Evolutionary conservation across 768 basidiomycete genomes (phyloP).

Genomic region (Mycena pura): DNA sequence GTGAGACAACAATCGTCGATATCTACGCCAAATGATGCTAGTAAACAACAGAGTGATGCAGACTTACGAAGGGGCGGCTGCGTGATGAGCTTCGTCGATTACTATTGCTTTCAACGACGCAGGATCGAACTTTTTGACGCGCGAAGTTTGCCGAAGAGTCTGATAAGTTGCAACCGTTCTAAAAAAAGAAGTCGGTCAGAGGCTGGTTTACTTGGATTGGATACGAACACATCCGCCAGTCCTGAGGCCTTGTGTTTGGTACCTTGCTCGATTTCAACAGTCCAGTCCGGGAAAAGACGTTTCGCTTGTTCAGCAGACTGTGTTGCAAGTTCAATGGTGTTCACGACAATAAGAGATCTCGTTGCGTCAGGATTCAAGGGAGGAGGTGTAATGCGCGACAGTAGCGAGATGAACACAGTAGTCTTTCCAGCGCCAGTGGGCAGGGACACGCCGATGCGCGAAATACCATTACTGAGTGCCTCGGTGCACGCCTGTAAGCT

Average conservation of each 20-base stretch:
- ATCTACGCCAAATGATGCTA: constrained; percentile 46
- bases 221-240: constrained; percentile 79
- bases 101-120: constrained; percentile 73
- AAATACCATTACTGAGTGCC: constrained; percentile 69
- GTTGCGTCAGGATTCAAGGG: constrained; percentile 49
- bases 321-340: constrained; percentile 85
- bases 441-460: constrained; percentile 82
- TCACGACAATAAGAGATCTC: constrained; percentile 83
- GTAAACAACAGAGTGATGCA: neutral
- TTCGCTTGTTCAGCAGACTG: constrained; percentile 83
- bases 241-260: constrained; percentile 76
- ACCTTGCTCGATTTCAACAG: constrained; percentile 94
- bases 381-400: constrained; percentile 66
- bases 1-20: constrained; percentile 82
- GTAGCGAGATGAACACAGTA: constrained; percentile 85
- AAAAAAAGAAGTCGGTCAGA: neutral
- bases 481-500: constrained; percentile 80
- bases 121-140: constrained; percentile 81
- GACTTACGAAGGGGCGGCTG: constrained; percentile 86
- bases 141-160: constrained; percentile 68
- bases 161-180: constrained; percentile 86
- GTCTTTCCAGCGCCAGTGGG: constrained; percentile 92
- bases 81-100: constrained; percentile 95
- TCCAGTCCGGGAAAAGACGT: constrained; percentile 71
- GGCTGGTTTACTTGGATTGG: neutral